Evolutionary conservation across 805 yeast species (phyloP).

Genomic region (Yarrowia sp.): DNA sequence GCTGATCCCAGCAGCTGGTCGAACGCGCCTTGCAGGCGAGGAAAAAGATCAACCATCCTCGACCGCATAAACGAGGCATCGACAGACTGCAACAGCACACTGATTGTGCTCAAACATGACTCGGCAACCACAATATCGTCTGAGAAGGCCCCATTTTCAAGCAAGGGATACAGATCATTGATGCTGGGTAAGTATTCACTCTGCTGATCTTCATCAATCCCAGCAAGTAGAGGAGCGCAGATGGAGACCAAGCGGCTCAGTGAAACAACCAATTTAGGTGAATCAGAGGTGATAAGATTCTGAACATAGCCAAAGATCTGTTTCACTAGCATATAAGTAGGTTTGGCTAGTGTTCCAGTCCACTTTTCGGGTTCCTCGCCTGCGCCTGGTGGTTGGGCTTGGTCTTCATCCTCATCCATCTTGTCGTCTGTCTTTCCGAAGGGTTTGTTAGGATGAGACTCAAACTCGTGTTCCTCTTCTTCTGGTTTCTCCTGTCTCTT

Average conservation of each 20-base stretch:
- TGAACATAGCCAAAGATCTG: conserved; percentile 68
- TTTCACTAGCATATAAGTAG: conserved; percentile 55
- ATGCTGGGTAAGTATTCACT: conserved; percentile 45
- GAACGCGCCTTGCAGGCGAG: conserved; percentile 28
- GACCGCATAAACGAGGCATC: conserved; percentile 38
- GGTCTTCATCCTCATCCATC: conserved; percentile 26
- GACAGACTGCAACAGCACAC: conserved; percentile 32
- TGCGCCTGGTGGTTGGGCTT: conserved; percentile 30
- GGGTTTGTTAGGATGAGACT: conserved; percentile 29
- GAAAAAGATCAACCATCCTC: conserved; percentile 33
- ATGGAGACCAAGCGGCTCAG: conserved; percentile 50
- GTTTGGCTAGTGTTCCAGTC: conserved; percentile 63
- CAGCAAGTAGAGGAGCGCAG: conserved; percentile 52
- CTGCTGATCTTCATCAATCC: conserved; percentile 40
- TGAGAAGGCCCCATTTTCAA: conserved; percentile 36
- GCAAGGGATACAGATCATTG: conserved; percentile 53
- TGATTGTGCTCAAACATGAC: conserved; percentile 36
- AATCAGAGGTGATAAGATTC: conserved; percentile 62
- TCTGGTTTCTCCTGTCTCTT: conserved; percentile 28
- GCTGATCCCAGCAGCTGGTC: neutral
- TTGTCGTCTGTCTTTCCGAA: conserved; percentile 20
- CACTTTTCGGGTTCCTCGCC: conserved; percentile 42
- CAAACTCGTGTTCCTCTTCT: conserved; percentile 36
- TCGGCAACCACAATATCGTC: conserved; percentile 37
- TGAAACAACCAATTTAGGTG: conserved; percentile 53